Evolutionary conservation across 768 basidiomycete genomes (phyloP).

Genomic region (Filobasidium wieringae): DNA sequence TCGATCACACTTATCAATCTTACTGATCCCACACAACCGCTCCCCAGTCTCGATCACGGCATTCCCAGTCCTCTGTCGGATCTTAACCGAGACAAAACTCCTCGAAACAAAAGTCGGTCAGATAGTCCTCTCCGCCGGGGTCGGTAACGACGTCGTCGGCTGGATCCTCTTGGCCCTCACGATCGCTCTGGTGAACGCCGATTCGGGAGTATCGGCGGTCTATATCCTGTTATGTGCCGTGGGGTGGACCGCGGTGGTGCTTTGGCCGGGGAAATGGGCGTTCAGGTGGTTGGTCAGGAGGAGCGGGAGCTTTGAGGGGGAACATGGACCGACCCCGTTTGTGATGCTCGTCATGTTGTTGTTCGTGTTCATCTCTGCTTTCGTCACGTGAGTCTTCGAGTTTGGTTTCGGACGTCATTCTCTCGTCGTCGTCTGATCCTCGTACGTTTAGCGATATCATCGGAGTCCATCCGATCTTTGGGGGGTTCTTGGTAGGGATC

Average conservation of each 20-base stretch:
- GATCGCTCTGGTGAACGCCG: constrained; percentile 71
- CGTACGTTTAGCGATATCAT: constrained; percentile 8
- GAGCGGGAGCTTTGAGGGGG: constrained; percentile 61
- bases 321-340: constrained; percentile 52
- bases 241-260: constrained; percentile 56
- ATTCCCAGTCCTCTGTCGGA: constrained; percentile 52
- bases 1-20: not conserved
- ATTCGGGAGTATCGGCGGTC: constrained; percentile 59
- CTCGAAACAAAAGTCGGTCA: constrained; percentile 76
- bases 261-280: constrained; percentile 53
- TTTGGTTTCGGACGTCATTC: constrained; percentile 47
- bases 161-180: constrained; percentile 75
- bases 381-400: constrained; percentile 48
- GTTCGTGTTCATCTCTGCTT: constrained; percentile 60
- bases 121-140: constrained; percentile 68
- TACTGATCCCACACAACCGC: not conserved
- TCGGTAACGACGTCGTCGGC: constrained; percentile 67
- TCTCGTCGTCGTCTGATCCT: no score
- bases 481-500: constrained; percentile 70
- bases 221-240: constrained; percentile 62
- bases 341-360: constrained; percentile 74
- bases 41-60: constrained; percentile 51
- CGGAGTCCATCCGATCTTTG: constrained; percentile 46
- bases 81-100: constrained; percentile 68
- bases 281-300: constrained; percentile 57